These are phyloP conservation scores for Aspergillus homomorphus DNA, from an alignment of 495 filamentous ascomycete species.

Conservation along the genomic window DNA sequence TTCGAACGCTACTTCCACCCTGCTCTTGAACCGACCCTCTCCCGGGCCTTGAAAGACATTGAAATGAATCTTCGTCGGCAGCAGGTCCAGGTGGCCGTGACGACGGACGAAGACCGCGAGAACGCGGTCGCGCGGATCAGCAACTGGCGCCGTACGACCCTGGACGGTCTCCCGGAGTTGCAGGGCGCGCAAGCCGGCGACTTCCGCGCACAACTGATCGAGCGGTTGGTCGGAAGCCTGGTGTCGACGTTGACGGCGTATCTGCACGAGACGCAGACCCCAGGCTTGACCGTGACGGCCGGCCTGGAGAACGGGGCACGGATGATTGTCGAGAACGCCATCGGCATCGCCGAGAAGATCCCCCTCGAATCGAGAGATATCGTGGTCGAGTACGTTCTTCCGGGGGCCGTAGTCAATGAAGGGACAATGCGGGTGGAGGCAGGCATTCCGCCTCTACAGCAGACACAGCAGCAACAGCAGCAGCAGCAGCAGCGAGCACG, in stretches of 20 bases:
- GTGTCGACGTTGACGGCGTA: conserved; percentile 65
- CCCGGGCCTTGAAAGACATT: conserved; percentile 74
- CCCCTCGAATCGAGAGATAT: conserved; percentile 92
- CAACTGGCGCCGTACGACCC: conserved; percentile 88
- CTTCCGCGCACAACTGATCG: conserved; percentile 62
- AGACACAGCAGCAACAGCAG: conserved; percentile 37
- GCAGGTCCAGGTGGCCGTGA: conserved; percentile 55
- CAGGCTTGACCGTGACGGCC: conserved; percentile 62
- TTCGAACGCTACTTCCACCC: conserved; percentile 93
- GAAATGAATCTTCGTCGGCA: conserved; percentile 82
- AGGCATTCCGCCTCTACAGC: conserved; percentile 37
- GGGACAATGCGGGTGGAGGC: conserved; percentile 83
- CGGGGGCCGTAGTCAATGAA: conserved; percentile 62
- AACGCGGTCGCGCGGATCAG: conserved; percentile 82
- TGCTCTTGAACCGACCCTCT: conserved; percentile 69
- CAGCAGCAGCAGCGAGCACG: conserved; percentile 44
- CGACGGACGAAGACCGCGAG: conserved; percentile 82
- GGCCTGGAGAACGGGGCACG: conserved; percentile 77
- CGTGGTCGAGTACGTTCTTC: conserved; percentile 76
- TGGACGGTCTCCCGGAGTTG: conserved; percentile 84
- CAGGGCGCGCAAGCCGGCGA: conserved; percentile 60
- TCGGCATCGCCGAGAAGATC: conserved; percentile 80
- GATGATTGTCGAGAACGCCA: conserved; percentile 91
- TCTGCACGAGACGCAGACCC: conserved; percentile 69
- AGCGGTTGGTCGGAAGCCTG: conserved; percentile 66